Base-by-base conservation (phyloP, 2,329 filamentous ascomycete species). In the Ampelomyces quisqualis region DNA sequence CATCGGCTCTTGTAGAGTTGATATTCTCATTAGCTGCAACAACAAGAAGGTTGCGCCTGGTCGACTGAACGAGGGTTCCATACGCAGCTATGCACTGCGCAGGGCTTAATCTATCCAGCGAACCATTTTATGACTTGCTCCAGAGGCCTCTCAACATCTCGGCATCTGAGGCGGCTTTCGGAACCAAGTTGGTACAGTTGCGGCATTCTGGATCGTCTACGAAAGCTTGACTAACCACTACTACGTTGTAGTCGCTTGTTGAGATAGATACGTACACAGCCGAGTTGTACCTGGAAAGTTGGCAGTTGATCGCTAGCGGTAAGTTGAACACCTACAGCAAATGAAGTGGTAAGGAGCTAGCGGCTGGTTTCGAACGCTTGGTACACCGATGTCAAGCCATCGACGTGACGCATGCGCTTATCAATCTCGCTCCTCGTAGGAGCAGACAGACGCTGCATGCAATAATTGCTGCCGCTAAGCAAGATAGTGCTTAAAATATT, bases 341-440 rank as follows among this genome's bases (percentile, higher is more conserved):
- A 32, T 46, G 43, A 8, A 46, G 22, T 3, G 43, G 38, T 5
- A 43, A n/a, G 2, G 26, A 32, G 9, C 22, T 34, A n/a, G 15
- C n/a, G 2, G 10, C 4, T 71, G 26, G 45, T 73, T 75, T 4
- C 69, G 57, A 2, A 70, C 24, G 18, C 70, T 72, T 9, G 30
- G 34, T 15, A 43, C 22, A 2, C 40, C 40, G 7, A 43, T 34
- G 11, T 43, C 40, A 6, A 77, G 53, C 68, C 70, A 73, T 13
- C 49, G 55, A 2, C 64, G 58, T 34, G 53, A 47, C 0, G 45
- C 34, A 58, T 81, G 78, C 0, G 75, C 75, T 47, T 49, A 33
- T 80, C 72, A 7, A 80, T 55, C 26, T 80, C 75, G 6, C 52
- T 43, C 17, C 78, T 61, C 1, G 73, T 78, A 0, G 78, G 77